Evolutionary conservation across 495 filamentous ascomycete genomes (phyloP).

Genomic region (Daldinia caldariorum): DNA sequence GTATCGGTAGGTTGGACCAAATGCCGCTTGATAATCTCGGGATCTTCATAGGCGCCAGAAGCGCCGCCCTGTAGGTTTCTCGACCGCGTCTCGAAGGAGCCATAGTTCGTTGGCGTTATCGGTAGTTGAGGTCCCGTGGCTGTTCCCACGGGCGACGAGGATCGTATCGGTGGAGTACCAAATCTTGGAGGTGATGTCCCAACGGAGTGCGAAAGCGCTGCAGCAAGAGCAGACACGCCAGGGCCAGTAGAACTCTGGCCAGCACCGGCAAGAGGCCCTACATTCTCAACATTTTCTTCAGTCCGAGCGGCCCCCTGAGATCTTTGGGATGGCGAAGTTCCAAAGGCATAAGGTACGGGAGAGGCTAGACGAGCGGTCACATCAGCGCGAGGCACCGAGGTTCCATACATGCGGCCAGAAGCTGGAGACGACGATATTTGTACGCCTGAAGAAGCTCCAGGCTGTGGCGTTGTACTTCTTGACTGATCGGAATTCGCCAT

Average conservation of each 20-base stretch:
- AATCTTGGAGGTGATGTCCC: slow-evolving; percentile 68
- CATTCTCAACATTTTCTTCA: slow-evolving; percentile 46
- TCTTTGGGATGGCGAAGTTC: slow-evolving; percentile 58
- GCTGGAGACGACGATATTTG: slow-evolving; percentile 59
- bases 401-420: slow-evolving; percentile 54
- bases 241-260: slow-evolving; percentile 66
- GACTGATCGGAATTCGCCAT: slow-evolving; percentile 47
- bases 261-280: slow-evolving; percentile 65
- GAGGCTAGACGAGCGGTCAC: slow-evolving; percentile 79
- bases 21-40: slow-evolving; percentile 83
- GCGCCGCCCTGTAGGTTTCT: slow-evolving; percentile 55
- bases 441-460: slow-evolving; percentile 48
- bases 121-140: slow-evolving; percentile 57
- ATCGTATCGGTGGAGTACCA: slow-evolving; percentile 67
- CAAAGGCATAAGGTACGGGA: slow-evolving; percentile 64
- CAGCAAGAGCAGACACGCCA: slow-evolving; percentile 79
- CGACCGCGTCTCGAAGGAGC: slow-evolving; percentile 75
- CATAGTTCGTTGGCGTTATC: slow-evolving; percentile 72
- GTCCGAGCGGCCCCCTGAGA: slow-evolving; percentile 36
- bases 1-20: slow-evolving; percentile 73
- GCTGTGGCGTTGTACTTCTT: slow-evolving; percentile 45
- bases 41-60: slow-evolving; percentile 72
- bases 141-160: slow-evolving; percentile 64
- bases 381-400: slow-evolving; percentile 66
- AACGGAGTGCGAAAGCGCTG: slow-evolving; percentile 73